Conservation (phyloP, 2,329 filamentous ascomycete species). For the Nemania abortiva region DNA sequence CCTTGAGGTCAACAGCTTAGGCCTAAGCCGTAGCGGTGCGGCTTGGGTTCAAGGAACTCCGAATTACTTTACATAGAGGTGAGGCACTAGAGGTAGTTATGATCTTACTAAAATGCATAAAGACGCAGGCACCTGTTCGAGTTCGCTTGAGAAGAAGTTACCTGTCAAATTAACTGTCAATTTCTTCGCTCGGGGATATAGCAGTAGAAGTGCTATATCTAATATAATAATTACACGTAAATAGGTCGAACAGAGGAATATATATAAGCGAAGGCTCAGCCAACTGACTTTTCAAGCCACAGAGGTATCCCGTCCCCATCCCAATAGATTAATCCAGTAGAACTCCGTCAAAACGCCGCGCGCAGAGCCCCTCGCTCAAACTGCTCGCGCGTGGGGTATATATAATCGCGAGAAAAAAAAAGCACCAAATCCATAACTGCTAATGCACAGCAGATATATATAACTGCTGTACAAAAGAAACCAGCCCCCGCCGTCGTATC, state of each 20-base stretch:
- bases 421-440: conserved; percentile 22
- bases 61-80: no score
- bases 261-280: conserved; percentile 27
- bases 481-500: conserved; percentile 4
- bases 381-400: conserved; percentile 34
- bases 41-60: no score
- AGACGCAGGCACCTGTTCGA: neutral
- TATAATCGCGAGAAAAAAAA: conserved; percentile 29
- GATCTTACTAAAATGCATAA: no score
- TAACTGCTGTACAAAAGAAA: conserved; percentile 13
- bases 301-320: conserved; percentile 34
- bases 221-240: conserved; percentile 26
- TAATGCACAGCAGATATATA: neutral
- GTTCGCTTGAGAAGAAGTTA: neutral
- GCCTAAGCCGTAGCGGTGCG: no score
- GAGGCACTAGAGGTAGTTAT: no score
- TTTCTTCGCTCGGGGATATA: conserved; percentile 1
- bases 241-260: conserved; percentile 22
- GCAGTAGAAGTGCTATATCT: neutral
- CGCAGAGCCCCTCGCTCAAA: conserved; percentile 24
- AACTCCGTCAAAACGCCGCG: conserved; percentile 34
- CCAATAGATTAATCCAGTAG: conserved; percentile 25
- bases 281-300: conserved; percentile 16
- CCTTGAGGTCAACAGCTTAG: no score
- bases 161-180: neutral